Evolutionary conservation across 345 rosid genomes (phyloP), one percentile per base, ranked within the genome.

Genomic region (Bruguiera sexangula): DNA sequence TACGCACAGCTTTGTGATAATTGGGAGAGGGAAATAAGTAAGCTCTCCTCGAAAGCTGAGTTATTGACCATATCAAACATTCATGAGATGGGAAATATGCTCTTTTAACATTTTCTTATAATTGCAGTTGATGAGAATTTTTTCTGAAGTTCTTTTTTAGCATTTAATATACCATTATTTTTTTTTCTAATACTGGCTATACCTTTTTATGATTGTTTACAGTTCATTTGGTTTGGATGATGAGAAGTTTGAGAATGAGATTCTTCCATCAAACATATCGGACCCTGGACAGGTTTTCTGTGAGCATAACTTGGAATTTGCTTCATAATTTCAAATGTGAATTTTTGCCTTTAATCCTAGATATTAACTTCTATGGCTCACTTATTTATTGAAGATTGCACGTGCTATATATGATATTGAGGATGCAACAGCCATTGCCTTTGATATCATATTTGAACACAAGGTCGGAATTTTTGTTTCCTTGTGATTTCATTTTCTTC

Each of bases 181-280:
- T 3, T 60, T 57, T 26, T 6, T 52, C 31, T 60, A 62, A 37
- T 52, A 24, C 22, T 48, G 34, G 37, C 46, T 56, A 6, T 51
- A 78, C 32, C n/a, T 20, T 54, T 62, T 29, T 30, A 19, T 72
- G 48, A 54, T 63, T 37, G 18, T 59, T 6, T 69, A 68, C 89
- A 96, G 99, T 68, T 89, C 96, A 68, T 90, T 90, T 71, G 74
- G 82, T 60, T 83, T 92, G 82, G 93, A 87, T 73, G 99, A 92
- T 76, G 80, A 85, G 73, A 89, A 92, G 57, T 83, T 85, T 76
- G 94, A 84, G 78, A 92, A 92, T 62, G 96, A 86, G 68, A 82
- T 82, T 63, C 89, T 85, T 70, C 73, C 79, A 62, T 73, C 90
- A 69, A 88, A 96, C 79, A 73, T 79, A 57, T 87, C 98, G 36